These are phyloP conservation scores for Serpula lacrymans DNA, from an alignment of 768 basidiomycete genomes.

Conservation along the genomic window DNA sequence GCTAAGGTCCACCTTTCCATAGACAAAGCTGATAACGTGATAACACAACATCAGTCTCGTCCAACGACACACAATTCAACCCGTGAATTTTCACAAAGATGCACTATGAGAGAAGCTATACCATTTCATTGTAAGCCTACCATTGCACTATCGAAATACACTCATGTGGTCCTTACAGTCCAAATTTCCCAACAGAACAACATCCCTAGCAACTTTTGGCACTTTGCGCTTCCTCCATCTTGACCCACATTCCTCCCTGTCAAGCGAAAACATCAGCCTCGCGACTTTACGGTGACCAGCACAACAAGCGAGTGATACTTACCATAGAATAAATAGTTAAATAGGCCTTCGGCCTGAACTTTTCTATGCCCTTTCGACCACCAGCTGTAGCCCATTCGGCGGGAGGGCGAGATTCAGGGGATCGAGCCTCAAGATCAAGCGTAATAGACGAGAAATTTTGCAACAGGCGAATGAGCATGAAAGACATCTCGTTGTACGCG, in stretches of 20 bases:
- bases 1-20: too few species aligned
- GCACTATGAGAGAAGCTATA: too few species aligned
- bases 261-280: not conserved
- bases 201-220: too few species aligned
- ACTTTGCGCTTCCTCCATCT: conserved; percentile 31
- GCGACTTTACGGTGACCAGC: not conserved
- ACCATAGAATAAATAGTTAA: conserved; percentile 37
- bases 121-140: too few species aligned
- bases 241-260: conserved; percentile 47
- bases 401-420: conserved; percentile 22
- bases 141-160: too few species aligned
- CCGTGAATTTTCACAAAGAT: too few species aligned
- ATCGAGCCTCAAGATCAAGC: conserved; percentile 25
- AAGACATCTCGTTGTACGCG: conserved; percentile 31
- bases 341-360: conserved; percentile 23
- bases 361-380: conserved; percentile 25
- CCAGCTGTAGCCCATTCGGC: conserved; percentile 19
- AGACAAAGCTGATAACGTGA: too few species aligned
- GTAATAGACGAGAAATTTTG: conserved; percentile 22
- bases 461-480: conserved; percentile 27
- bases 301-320: conserved; percentile 4
- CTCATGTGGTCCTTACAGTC: too few species aligned
- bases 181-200: too few species aligned
- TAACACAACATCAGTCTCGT: too few species aligned
- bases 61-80: too few species aligned